Evolutionary conservation across 768 basidiomycete species (phyloP), one percentile per base, ranked within the genome.

Genomic region (Boletus patriciae): DNA sequence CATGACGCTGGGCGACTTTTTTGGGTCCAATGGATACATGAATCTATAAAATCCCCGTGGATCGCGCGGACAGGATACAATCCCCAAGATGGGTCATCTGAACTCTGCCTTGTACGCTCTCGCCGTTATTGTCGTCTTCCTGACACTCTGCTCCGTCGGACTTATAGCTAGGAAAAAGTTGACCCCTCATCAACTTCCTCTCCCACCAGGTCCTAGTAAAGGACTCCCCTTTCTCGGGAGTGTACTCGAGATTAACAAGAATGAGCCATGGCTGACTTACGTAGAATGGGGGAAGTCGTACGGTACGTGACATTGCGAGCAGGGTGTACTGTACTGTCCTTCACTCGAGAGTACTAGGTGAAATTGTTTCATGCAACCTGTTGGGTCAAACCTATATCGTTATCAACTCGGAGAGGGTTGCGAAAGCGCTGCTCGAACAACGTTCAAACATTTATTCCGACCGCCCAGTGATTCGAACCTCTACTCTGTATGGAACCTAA

Each of bases 251-350:
- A 59, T 73, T 19, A 66, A 69, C 27, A 60, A 57, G 19, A 36
- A 38, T 10, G 58, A 61, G 16, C 70, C 71, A 12, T 75, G 73
- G 74, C 19, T 73, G 46, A 68, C 70, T 0, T 75, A 68, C 31
- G 33, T 44, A 23, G 63, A 70, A 25, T 75, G 74, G 74, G 63
- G 63, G 36, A 58, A 63, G 44, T 19, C 38, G 23, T 72, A 73
- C 36, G 74, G 73, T 75, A 44, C 6, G 70, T 59, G 38, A 43
- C 38, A 8, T 23, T 46, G n/a, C 19, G 33, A 16, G 5, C 15
- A 34, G 7, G 12, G 21, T 45, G 31, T 36, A 37, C 5, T 10
- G 16, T 5, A 11, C 34, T 12, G 9, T 27, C 18, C 21, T n/a
- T 49, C 9, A 58, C 46, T 19, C n/a, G 19, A 8, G 18, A 11